A percentile compares a stretch with the other conserved stretches of the same genome.
phyloP scores from a whole-genome alignment of 2,329 filamentous ascomycete genomes.

The Colletotrichum tropicicola region DNA sequence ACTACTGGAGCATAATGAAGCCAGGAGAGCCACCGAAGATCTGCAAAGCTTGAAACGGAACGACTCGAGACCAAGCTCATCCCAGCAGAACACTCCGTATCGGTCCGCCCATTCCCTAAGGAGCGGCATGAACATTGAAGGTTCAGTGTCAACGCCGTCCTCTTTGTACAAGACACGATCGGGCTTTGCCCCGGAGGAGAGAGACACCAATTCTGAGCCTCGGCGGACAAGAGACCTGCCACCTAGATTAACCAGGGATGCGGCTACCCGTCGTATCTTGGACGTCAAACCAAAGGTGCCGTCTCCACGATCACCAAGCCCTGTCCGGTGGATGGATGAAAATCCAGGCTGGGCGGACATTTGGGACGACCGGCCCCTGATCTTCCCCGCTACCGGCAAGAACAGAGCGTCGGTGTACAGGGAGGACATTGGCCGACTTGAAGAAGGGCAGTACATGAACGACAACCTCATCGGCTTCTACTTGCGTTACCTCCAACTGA shows the following conservation, averaged over 20 bases:
- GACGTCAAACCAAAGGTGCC: neutral
- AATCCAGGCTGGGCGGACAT: slow-evolving; percentile 60
- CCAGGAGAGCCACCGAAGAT: neutral
- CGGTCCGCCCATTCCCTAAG: neutral
- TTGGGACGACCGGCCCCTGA: slow-evolving; percentile 65
- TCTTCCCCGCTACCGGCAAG: slow-evolving; percentile 67
- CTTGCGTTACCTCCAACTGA: slow-evolving; percentile 75
- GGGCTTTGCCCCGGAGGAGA: too few relatives aligned
- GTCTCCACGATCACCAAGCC: slow-evolving; percentile 30
- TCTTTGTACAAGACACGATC: neutral
- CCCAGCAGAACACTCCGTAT: neutral
- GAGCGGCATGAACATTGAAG: slow-evolving; percentile 4
- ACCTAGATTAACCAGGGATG: neutral
- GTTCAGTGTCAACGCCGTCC: neutral
- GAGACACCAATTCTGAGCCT: neutral
- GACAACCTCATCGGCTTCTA: slow-evolving; percentile 94
- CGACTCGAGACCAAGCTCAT: neutral
- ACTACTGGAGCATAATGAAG: slow-evolving; percentile 1
- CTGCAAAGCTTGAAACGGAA: neutral
- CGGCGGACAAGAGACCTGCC: neutral
- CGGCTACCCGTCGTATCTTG: neutral
- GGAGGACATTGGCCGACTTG: slow-evolving; percentile 78
- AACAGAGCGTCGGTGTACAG: slow-evolving; percentile 73
- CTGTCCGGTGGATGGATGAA: slow-evolving; percentile 57
- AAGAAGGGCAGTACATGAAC: slow-evolving; percentile 88